Conservation (phyloP, 306 rosid species). For the Rosa persica region DNA sequence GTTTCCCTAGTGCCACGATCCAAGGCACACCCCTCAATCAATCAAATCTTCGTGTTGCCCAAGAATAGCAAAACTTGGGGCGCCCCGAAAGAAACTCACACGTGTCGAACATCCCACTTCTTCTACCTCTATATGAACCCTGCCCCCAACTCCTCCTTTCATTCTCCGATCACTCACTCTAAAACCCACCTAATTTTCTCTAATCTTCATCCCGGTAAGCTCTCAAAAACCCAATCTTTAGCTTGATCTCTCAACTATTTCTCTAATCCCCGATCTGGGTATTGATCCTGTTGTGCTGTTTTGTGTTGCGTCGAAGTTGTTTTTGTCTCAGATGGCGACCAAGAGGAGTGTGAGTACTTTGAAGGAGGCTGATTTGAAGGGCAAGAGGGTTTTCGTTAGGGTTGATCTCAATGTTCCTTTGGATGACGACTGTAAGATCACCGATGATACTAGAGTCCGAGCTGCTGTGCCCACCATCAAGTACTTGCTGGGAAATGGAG, state of each 20-base stretch:
- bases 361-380: slow-evolving; percentile 88
- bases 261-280: slow-evolving; percentile 13
- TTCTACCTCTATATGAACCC: background rate
- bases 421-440: slow-evolving; percentile 75
- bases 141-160: background rate
- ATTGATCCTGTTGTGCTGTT: slow-evolving; percentile 6
- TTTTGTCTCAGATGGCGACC: slow-evolving; percentile 57
- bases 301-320: slow-evolving; percentile 18
- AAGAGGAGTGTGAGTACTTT: slow-evolving; percentile 83
- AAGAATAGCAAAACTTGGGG: slow-evolving; percentile 5
- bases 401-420: slow-evolving; percentile 95
- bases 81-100: slow-evolving; percentile 3
- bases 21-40: background rate
- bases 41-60: background rate
- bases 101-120: slow-evolving; percentile 11
- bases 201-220: slow-evolving; percentile 17
- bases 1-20: background rate
- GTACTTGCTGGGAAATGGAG: slow-evolving; percentile 66
- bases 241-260: background rate
- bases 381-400: slow-evolving; percentile 84
- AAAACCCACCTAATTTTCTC: background rate
- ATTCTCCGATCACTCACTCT: background rate
- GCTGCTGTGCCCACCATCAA: slow-evolving; percentile 92
- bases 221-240: slow-evolving; percentile 15
- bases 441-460: slow-evolving; percentile 89